Evolutionary conservation across 192 early-diverging fungal species (phyloP).

Genomic region (Chytriomyces sp.): DNA sequence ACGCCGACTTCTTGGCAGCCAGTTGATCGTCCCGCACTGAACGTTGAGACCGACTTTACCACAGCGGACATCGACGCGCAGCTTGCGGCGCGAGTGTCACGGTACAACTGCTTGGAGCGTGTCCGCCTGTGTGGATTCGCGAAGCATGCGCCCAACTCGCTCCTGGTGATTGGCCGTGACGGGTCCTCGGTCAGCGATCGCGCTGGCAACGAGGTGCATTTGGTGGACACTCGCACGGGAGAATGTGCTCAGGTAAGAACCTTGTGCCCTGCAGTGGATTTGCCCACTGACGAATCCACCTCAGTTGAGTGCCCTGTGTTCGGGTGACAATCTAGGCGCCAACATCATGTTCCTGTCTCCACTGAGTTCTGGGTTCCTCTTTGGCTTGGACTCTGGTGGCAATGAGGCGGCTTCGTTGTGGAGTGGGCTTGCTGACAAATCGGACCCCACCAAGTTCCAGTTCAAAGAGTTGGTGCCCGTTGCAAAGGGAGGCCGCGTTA

Average conservation of each 20-base stretch:
- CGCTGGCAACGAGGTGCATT: neutral
- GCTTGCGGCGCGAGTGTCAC: neutral
- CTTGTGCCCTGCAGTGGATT: neutral
- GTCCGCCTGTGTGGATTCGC: neutral
- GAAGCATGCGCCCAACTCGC: neutral
- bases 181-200: neutral
- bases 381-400: neutral
- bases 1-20: too few species aligned
- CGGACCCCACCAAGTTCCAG: neutral
- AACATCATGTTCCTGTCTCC: neutral
- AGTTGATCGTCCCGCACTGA: too few species aligned
- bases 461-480: neutral
- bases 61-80: neutral
- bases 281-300: neutral
- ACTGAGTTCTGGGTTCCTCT: neutral
- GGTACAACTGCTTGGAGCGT: neutral
- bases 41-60: neutral
- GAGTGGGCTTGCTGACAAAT: neutral
- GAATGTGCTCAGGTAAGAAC: neutral
- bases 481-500: neutral
- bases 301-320: neutral
- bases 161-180: neutral
- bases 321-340: neutral
- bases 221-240: neutral
- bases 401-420: neutral